phyloP scores from a whole-genome alignment of 2,329 filamentous ascomycete species.

The Xylaria sp. region DNA sequence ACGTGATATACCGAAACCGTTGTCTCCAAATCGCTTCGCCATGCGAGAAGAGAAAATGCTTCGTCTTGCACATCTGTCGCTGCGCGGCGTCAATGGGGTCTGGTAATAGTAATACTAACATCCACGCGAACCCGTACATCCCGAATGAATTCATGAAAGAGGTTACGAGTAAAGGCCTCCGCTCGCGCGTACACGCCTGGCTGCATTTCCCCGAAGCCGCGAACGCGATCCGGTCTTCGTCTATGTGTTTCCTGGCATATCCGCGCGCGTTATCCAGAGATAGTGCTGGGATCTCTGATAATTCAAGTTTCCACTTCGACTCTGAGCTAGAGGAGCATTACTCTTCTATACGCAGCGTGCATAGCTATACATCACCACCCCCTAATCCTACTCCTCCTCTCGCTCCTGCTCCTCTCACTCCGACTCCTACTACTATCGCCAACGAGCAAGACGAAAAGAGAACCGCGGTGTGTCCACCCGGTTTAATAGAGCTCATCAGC shows the following conservation, averaged over 20 bases:
- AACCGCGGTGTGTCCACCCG: too few relatives aligned
- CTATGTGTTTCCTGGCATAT: conserved; percentile 27
- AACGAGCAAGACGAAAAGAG: too few relatives aligned
- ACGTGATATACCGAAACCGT: conserved; percentile 30
- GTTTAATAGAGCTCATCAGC: conserved; percentile 24
- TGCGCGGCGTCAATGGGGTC: too few relatives aligned
- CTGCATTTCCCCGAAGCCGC: conserved; percentile 28
- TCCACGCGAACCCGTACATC: not conserved
- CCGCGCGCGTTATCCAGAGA: conserved; percentile 26
- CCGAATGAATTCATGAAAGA: not conserved
- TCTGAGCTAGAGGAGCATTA: conserved; percentile 25
- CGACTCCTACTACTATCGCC: too few relatives aligned
- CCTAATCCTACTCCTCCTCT: too few relatives aligned
- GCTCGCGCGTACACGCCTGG: conserved; percentile 23
- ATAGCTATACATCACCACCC: not conserved
- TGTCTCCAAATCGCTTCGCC: conserved; percentile 33
- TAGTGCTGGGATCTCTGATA: conserved; percentile 5
- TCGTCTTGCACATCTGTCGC: conserved; percentile 23
- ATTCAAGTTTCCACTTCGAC: conserved; percentile 28
- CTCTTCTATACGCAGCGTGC: not conserved
- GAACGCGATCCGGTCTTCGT: conserved; percentile 9
- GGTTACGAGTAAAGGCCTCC: not conserved
- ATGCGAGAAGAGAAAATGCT: conserved; percentile 31
- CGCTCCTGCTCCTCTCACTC: too few relatives aligned
- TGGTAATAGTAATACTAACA: not conserved